Base-by-base conservation (phyloP, 1,284 basidiomycete species). In the Erythrobasidium hasegawianum region DNA sequence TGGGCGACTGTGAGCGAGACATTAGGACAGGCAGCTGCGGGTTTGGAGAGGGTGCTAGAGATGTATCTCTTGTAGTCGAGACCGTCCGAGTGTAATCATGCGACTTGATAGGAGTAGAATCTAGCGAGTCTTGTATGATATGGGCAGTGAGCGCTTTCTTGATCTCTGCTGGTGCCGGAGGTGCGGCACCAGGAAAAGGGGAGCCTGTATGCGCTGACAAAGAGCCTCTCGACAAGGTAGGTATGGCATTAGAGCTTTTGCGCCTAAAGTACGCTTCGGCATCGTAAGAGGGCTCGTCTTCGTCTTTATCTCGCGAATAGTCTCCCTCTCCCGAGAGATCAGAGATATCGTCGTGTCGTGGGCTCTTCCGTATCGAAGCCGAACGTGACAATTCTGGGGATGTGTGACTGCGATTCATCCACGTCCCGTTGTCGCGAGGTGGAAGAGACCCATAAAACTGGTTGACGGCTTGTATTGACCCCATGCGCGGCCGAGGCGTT, bases 201-300 rank as follows among this genome's bases (percentile, higher is more conserved):
- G 58, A 49, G 4, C 72, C 72, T 0, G 68, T 67, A 0, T 71
- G 64, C 0, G 66, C 49, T 13, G 65, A 64, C 10, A 73, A 47
- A 0, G 65, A 68, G 0, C 71, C 71, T 33, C 72, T 27, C 14
- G 68, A 67, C 4, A 73, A 60, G 2, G 70, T 71, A 0, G 72
- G 72, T 10, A 71, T 40, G 13, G 39, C 39, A 58, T 47, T 18
- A 39, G 60, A 38, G 22, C 50, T 54, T 13, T 16, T 18, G 18
- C 22, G 4, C 26, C n/a, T 47, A 14, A 45, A n/a, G 16, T 14
- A 22, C 39, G 50, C 52, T 4, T 24, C 43, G 16, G n/a, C 8
- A 18, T 41, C 54, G 26, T 45, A 40, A 14, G 53, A 40, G 5
- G 20, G n/a, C n/a, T 24, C 50, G 20, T 20, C n/a, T 1, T 64